These are phyloP conservation scores for Huntiella decipiens DNA, from an alignment of 2,329 filamentous ascomycete species.

Conservation along the genomic window DNA sequence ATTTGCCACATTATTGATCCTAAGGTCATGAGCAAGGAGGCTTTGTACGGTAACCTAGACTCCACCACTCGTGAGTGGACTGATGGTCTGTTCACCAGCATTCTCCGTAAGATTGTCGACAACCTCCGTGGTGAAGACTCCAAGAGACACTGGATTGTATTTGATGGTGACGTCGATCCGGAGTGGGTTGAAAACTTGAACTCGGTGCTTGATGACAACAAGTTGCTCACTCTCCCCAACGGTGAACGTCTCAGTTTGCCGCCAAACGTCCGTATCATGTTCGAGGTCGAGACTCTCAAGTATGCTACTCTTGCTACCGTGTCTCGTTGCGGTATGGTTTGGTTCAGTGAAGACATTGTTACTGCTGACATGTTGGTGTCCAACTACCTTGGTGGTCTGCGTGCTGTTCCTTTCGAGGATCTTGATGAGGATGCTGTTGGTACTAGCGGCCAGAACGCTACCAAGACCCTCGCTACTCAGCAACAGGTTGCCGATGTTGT, in stretches of 20 bases:
- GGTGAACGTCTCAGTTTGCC: conserved; percentile 93
- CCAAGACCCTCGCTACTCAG: conserved; percentile 64
- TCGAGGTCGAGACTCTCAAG: conserved; percentile 93
- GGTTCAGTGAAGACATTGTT: conserved; percentile 98
- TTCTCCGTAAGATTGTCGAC: conserved; percentile 93
- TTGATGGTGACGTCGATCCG: conserved; percentile 95
- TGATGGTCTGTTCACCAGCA: conserved; percentile 93
- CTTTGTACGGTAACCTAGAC: conserved; percentile 85
- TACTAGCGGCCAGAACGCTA: conserved; percentile 48
- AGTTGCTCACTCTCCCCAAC: conserved; percentile 87
- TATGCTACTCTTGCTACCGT: conserved; percentile 98
- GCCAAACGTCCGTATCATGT: conserved; percentile 95
- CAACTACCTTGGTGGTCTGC: conserved; percentile 74
- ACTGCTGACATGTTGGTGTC: conserved; percentile 80
- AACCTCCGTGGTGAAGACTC: conserved; percentile 92
- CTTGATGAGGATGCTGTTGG: conserved; percentile 78
- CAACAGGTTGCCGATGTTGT: conserved; percentile 62
- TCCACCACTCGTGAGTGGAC: conserved; percentile 98
- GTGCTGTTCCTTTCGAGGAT: conserved; percentile 75
- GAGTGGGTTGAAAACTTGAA: conserved; percentile 99
- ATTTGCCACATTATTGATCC: conserved; percentile 96
- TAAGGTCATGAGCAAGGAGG: conserved; percentile 99
- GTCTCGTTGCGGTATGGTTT: conserved; percentile 99
- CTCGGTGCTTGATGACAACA: conserved; percentile 98
- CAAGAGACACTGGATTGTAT: conserved; percentile 98